Evolutionary conservation across 202 grass and related monocot species (phyloP).

Genomic region (Setaria viridis): DNA sequence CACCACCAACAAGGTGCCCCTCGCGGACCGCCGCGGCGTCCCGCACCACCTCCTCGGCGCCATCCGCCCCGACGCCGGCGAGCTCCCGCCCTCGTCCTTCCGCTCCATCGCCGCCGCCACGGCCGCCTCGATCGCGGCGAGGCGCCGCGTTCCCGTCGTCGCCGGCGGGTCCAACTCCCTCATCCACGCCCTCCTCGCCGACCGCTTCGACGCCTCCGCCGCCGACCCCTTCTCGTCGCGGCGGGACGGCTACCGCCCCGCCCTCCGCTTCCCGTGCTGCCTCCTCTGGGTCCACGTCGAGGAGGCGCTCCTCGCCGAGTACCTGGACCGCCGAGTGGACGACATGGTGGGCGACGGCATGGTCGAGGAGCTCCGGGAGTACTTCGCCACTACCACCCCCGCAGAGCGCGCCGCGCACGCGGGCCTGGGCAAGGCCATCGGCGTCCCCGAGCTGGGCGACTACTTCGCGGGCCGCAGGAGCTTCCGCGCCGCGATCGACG

Average conservation of each 20-base stretch:
- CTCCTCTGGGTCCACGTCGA: conserved; percentile 75
- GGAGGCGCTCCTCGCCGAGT: conserved; percentile 46
- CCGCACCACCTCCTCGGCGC: conserved; percentile 75
- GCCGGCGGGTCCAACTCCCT: conserved; percentile 79
- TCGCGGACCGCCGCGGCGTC: conserved; percentile 64
- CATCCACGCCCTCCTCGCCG: conserved; percentile 65
- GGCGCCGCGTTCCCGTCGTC: conserved; percentile 53
- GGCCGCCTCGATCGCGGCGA: conserved; percentile 21
- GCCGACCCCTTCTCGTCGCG: conserved; percentile 35
- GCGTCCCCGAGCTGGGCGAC: conserved; percentile 64
- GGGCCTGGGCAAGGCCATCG: conserved; percentile 70
- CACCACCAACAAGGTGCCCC: conserved; percentile 79
- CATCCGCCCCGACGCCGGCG: conserved; percentile 52
- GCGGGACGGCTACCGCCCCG: conserved; percentile 13
- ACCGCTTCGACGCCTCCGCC: not conserved
- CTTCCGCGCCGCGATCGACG: conserved; percentile 49
- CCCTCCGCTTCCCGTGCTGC: conserved; percentile 60
- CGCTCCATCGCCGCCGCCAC: conserved; percentile 37
- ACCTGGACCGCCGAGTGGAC: conserved; percentile 75
- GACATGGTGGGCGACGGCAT: conserved; percentile 72
- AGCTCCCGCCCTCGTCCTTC: conserved; percentile 46
- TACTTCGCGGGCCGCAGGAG: conserved; percentile 29
- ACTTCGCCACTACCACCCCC: conserved; percentile 48
- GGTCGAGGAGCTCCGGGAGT: conserved; percentile 66
- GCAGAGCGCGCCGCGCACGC: conserved; percentile 38